Evolutionary conservation across 1,284 basidiomycete genomes (phyloP), one percentile per base, ranked within the genome.

Genomic region (Thelephora terrestris): DNA sequence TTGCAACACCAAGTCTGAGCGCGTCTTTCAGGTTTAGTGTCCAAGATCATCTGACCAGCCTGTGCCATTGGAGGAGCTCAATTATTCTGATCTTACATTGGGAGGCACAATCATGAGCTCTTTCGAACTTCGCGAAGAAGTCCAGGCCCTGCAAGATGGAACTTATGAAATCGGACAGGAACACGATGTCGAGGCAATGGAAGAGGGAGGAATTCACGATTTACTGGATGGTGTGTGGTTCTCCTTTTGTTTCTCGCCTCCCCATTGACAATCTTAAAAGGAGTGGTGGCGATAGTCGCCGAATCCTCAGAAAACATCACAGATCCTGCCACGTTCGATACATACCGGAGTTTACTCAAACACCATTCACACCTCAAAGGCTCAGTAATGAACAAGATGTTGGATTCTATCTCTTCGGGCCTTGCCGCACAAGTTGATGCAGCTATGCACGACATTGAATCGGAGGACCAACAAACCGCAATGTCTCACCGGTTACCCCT

Each of bases 71-170:
- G 14, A 7, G 7, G 12, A 12, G 29, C 29, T 14, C 29, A 9
- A 14, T 5, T 32, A 3, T 32, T 32, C 7, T 10, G 29, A 32
- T 6, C 39, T 21, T 7, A 14, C 39, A 14, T n/a, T 42, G 4
- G 39, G 20, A 23, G 18, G 20, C 25, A 18, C n/a, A 3, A 51
- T 50, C 32, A 64, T 65, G 57, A 57, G 49, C 35, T 45, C 53
- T 27, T 90, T 90, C 65, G 84, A 85, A 57, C 76, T 91, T 9
- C 82, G 83, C 63, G 85, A 88, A 55, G 81, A 88, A 64, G 67
- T 86, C 4, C 77, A 83, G 52, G 69, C 74, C 29, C 69, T 88
- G 17, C 73, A 75, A 50, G 79, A 86, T 53, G 60, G 74, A 0
- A 69, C 68, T 43, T 85, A 87, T 57, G 65, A 71, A 16, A 81